phyloP scores from a whole-genome alignment of 352 stramenopile genomes.

The Pythium oligandrum region DNA sequence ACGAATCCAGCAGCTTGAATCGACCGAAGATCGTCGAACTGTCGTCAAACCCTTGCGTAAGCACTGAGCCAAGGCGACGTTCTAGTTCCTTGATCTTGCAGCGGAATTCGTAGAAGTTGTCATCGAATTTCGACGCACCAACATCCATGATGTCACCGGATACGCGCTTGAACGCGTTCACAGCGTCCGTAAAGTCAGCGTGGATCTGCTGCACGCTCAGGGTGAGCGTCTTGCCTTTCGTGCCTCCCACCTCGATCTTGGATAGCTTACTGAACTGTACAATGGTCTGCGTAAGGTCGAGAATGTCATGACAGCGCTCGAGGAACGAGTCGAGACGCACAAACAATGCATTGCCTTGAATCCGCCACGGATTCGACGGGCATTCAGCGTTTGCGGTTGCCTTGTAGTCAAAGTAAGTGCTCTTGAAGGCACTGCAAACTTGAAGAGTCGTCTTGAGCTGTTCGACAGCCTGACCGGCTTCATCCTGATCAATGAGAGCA shows the following conservation, averaged over 20 bases:
- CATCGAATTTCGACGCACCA: slow-evolving; percentile 94
- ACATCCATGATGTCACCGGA: slow-evolving; percentile 99
- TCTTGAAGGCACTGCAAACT: slow-evolving; percentile 96
- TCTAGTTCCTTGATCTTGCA: slow-evolving; percentile 98
- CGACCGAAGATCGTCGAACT: slow-evolving; percentile 95
- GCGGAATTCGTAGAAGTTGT: slow-evolving; percentile 97
- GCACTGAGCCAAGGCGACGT: slow-evolving; percentile 93
- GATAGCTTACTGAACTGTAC: slow-evolving; percentile 98
- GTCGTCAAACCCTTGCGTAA: slow-evolving; percentile 97
- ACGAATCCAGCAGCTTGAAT: slow-evolving; percentile 98
- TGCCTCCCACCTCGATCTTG: slow-evolving; percentile 97
- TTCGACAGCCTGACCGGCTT: slow-evolving; percentile 91
- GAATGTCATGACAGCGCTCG: slow-evolving; percentile 96
- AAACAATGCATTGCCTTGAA: slow-evolving; percentile 98
- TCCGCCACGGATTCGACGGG: slow-evolving; percentile 96
- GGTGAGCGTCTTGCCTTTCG: slow-evolving; percentile 94
- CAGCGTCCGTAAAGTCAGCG: slow-evolving; percentile 91
- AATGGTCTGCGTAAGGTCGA: slow-evolving; percentile 97
- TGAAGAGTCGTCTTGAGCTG: slow-evolving; percentile 92
- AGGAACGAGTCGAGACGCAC: slow-evolving; percentile 96
- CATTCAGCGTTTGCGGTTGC: slow-evolving; percentile 95
- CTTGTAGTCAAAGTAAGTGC: slow-evolving; percentile 98
- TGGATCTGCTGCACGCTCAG: slow-evolving; percentile 94
- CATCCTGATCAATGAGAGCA: slow-evolving; percentile 95
- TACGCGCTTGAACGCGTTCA: slow-evolving; percentile 94